Percentiles rank a stretch among this genome's conserved stretches.
These are phyloP conservation scores for Myriosclerotinia duriaeana DNA, from an alignment of 2,329 filamentous ascomycete genomes.

Conservation along the genomic window DNA sequence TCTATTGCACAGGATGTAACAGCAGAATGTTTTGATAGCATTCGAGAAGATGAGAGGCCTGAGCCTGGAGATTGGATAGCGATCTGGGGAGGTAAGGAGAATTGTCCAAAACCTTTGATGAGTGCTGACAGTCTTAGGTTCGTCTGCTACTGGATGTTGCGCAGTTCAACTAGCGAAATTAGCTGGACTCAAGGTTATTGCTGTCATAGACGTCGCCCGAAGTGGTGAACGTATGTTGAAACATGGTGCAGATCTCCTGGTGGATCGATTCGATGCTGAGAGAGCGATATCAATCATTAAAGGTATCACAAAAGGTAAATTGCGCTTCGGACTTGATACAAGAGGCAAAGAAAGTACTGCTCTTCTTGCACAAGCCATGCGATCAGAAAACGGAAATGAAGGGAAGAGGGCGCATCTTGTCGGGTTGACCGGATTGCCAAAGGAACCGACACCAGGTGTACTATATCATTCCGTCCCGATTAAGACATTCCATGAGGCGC, in stretches of 20 bases:
- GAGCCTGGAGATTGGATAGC: slow-evolving; percentile 66
- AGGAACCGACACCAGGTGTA: slow-evolving; percentile 41
- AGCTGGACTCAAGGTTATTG: slow-evolving; percentile 62
- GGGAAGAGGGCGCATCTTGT: slow-evolving; percentile 56
- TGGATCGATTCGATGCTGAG: slow-evolving; percentile 65
- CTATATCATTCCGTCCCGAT: slow-evolving; percentile 57
- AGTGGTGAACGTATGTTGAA: slow-evolving; percentile 60
- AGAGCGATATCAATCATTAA: slow-evolving; percentile 66
- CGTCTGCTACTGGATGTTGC: slow-evolving; percentile 67
- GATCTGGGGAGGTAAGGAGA: slow-evolving; percentile 65
- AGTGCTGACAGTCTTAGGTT: slow-evolving; percentile 45
- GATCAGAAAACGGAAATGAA: slow-evolving; percentile 20
- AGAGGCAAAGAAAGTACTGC: slow-evolving; percentile 63
- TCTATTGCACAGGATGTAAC: slow-evolving; percentile 60
- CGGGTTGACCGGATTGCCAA: slow-evolving; percentile 67
- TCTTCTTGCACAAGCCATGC: slow-evolving; percentile 45
- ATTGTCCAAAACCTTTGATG: neutral
- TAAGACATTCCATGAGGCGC: slow-evolving; percentile 71
- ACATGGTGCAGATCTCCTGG: slow-evolving; percentile 58
- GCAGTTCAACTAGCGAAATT: slow-evolving; percentile 67
- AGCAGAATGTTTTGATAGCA: slow-evolving; percentile 60
- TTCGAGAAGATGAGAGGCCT: slow-evolving; percentile 53
- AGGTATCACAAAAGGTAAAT: slow-evolving; percentile 53
- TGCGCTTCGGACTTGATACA: slow-evolving; percentile 70
- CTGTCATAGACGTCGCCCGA: slow-evolving; percentile 64